Evolutionary conservation across 2,329 filamentous ascomycete genomes (phyloP).

Genomic region (Penicillium brasilianum): DNA sequence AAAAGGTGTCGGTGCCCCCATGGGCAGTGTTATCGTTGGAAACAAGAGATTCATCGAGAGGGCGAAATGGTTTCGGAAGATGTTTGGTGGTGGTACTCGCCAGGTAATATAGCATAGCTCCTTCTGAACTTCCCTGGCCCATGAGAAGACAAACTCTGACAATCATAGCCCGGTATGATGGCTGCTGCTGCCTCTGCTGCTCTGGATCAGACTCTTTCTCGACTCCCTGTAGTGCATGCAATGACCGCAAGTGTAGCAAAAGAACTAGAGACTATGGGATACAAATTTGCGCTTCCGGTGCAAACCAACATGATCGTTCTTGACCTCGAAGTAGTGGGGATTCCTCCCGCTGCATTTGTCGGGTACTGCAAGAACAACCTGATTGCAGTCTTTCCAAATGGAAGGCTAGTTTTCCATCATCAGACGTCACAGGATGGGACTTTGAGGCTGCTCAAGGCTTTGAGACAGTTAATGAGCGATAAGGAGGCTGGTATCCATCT

Average conservation of each 20-base stretch:
- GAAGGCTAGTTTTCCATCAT: not conserved
- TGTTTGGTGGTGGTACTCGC: not conserved
- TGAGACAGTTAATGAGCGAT: not conserved
- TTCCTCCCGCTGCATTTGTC: not conserved
- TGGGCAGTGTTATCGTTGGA: slow-evolving; percentile 1
- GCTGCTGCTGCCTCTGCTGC: slow-evolving; percentile 1
- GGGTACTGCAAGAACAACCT: not conserved
- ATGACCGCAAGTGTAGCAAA: not conserved
- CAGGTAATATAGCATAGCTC: not conserved
- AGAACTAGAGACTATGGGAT: not conserved
- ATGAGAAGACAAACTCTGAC: not conserved
- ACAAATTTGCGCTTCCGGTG: not conserved
- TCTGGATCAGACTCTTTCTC: not conserved
- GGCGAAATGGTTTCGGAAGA: not conserved
- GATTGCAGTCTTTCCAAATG: not conserved
- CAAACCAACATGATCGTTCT: not conserved
- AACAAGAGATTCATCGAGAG: not conserved
- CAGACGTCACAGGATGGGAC: not conserved
- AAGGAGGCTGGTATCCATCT: not conserved
- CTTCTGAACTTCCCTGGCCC: not conserved
- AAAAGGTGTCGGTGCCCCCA: slow-evolving; percentile 1
- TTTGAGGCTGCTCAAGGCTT: not conserved
- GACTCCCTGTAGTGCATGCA: not conserved
- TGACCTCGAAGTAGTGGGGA: not conserved
- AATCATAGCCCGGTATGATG: slow-evolving; percentile 1